A percentile compares a stretch with the other conserved stretches of the same genome.
Conservation (phyloP, 192 early-diverging fungal species). For the Lunasporangiospora selenospora region DNA sequence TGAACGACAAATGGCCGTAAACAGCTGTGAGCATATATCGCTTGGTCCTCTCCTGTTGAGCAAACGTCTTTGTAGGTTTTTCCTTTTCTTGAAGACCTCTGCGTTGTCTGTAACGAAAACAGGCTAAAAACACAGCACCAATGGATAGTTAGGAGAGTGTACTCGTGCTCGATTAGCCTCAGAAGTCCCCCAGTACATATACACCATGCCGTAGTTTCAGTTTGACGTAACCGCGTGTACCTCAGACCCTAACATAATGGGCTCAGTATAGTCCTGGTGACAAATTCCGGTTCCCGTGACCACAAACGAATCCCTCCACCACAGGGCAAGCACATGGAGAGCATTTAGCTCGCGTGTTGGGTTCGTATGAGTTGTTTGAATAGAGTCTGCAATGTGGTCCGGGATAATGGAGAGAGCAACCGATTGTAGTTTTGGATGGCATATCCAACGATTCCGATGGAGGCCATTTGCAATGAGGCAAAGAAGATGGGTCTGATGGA, state of each 20-base stretch:
- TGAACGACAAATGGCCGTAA: constrained; percentile 54
- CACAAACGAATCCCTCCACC: constrained; percentile 51
- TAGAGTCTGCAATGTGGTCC: constrained; percentile 23
- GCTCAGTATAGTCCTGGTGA: constrained; percentile 31
- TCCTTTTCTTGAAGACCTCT: constrained; percentile 30
- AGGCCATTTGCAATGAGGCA: constrained; percentile 59
- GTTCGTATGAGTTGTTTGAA: constrained; percentile 6
- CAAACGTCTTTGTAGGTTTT: constrained; percentile 26
- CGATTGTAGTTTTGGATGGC: constrained; percentile 11
- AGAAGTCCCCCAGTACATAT: too few species aligned
- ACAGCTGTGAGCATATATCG: constrained; percentile 51
- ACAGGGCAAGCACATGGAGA: constrained; percentile 36
- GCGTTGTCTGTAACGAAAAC: constrained; percentile 14
- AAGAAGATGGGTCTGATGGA: constrained; percentile 69
- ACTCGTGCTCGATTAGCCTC: too few species aligned
- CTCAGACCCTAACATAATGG: too few species aligned
- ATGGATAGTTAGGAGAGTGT: too few species aligned
- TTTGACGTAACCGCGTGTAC: too few species aligned
- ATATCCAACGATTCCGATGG: constrained; percentile 64
- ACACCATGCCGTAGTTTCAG: too few species aligned
- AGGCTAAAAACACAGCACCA: constrained; percentile 34
- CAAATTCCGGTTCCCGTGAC: constrained; percentile 44
- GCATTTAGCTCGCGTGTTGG: constrained; percentile 27
- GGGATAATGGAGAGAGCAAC: constrained; percentile 49
- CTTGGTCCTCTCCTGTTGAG: constrained; percentile 42